Base-by-base conservation (phyloP, 441 rosid species). In the Viola pubescens region DNA sequence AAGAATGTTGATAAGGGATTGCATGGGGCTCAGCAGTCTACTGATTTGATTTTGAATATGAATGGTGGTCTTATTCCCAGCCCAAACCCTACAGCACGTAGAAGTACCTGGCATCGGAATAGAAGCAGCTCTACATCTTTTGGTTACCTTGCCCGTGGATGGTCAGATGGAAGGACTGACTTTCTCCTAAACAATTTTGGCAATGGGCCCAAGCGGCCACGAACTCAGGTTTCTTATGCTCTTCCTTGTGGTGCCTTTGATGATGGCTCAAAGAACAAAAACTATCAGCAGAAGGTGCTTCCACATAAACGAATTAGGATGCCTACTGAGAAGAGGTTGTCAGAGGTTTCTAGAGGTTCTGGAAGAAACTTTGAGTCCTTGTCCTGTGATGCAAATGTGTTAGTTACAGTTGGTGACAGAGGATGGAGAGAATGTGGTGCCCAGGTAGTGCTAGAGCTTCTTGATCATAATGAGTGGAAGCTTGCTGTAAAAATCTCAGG, bases 371-470 rank as follows among this genome's bases (percentile, higher is more conserved):
- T 83, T 63, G 95, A 94, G 68, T 58, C 67, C 39, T 72, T 79
- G 70, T 83, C 83, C 14, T 89, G 97, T 72, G 83, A 81, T 69
- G 95, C 78, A 58, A 94, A 94, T 76, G 76, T 88, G 55, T 71
- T 94, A 55, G 77, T 88, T 38, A 88, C 88, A 6, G 64, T 59
- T 68, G 84, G 89, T 54, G 98, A 94, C 59, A 83, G 73, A 77
- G 97, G 98, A 42, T 86, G 97, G 96, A 87, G 98, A 69, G 96
- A 82, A 69, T 68, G 69, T 70, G 95, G 97, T 54, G 89, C 77
- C 12, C 87, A 82, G 75, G 73, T 89, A 61, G 69, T 73, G 13
- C 68, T 94, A 14, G 95, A 94, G 81, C 83, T 82, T 68, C 77
- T 81, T 68, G 96, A 84, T 54, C 89, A 80, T 61, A 89, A 80